Conservation (phyloP, 1,284 basidiomycete species). For the Ustilago nuda region DNA sequence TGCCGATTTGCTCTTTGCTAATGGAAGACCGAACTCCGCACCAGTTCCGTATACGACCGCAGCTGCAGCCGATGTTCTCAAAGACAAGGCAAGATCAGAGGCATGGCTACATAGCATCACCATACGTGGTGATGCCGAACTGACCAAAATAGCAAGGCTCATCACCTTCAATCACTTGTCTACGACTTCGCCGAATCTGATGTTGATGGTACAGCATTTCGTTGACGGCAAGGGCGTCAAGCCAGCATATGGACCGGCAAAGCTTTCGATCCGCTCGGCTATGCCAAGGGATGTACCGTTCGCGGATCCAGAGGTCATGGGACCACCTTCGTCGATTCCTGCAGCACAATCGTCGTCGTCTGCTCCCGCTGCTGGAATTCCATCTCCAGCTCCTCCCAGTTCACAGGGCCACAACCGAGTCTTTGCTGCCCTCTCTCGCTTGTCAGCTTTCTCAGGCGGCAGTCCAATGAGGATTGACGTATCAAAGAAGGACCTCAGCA, state of each 20-base stretch:
- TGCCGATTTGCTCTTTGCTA: slow-evolving; percentile 21
- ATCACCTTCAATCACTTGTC: slow-evolving; percentile 27
- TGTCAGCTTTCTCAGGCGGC: slow-evolving; percentile 31
- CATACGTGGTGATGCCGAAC: slow-evolving; percentile 19
- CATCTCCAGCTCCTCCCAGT: slow-evolving; percentile 3
- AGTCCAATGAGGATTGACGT: slow-evolving; percentile 20
- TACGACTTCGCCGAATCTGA: slow-evolving; percentile 21
- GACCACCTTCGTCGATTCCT: slow-evolving; percentile 8
- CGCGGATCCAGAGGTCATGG: slow-evolving; percentile 36
- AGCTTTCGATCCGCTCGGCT: slow-evolving; percentile 25
- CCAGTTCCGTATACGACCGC: slow-evolving; percentile 12
- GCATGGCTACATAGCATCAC: slow-evolving; percentile 23
- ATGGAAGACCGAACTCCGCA: neutral
- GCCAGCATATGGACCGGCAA: slow-evolving; percentile 18
- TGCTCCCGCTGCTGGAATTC: slow-evolving; percentile 1
- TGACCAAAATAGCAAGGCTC: slow-evolving; percentile 33
- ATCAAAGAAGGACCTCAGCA: slow-evolving; percentile 28
- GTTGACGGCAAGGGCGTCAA: slow-evolving; percentile 17
- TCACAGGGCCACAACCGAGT: slow-evolving; percentile 20
- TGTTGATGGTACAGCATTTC: slow-evolving; percentile 28
- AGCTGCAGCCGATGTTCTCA: slow-evolving; percentile 17
- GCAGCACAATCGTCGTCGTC: slow-evolving; percentile 14
- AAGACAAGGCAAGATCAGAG: neutral
- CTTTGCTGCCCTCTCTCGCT: slow-evolving; percentile 29
- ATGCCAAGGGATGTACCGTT: slow-evolving; percentile 17